Evolutionary conservation across 1,284 basidiomycete species (phyloP), one percentile per base, ranked within the genome.

Genomic region (Sparassis latifolia): DNA sequence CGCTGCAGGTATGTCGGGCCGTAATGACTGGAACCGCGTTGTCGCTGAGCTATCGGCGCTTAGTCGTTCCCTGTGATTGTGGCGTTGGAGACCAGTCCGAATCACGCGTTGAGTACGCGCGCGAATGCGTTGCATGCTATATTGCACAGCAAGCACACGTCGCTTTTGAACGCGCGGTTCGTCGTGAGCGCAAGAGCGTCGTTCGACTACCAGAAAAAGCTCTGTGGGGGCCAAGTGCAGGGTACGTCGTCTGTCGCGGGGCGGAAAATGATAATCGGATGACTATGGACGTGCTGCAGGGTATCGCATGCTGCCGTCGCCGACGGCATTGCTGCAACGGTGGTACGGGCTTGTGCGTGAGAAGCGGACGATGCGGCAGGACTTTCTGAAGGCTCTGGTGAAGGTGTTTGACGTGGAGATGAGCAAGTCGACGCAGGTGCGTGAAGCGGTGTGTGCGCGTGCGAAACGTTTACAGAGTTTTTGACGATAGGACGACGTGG

Each of bases 261-360:
- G 20, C 20, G 20, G 20, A 20, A n/a, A n/a, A n/a, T 38, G 35
- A 6, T 37, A 6, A 7, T 37, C 35, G 7, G 6, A 37, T 37
- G 35, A 37, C 7, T 1, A 7, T 6, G 40, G 12, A 10, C 0
- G 4, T 10, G 4, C 27, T n/a, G 10, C 48, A 86, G 86, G 89
- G 5, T 87, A 79, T 61, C 80, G 84, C 20, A 68, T 79, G 61
- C 40, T 46, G 42, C 76, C 78, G 2, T 69, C 70, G 4, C 82
- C 88, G 0, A 72, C 75, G 0, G 92, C 95, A 0, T 69, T 94
- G 33, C 70, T 99, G 28, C 85, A 89, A 51, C 78, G 84, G 10
- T 99, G 96, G 96, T 99, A 96, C 66, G 79, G 83, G 0, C 77
- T 97, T 20, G 79, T 97, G 29, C 79, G 88, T 31, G 96, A 98